Base-by-base conservation (phyloP, 2,329 filamentous ascomycete species). In the Eutypa lata region DNA sequence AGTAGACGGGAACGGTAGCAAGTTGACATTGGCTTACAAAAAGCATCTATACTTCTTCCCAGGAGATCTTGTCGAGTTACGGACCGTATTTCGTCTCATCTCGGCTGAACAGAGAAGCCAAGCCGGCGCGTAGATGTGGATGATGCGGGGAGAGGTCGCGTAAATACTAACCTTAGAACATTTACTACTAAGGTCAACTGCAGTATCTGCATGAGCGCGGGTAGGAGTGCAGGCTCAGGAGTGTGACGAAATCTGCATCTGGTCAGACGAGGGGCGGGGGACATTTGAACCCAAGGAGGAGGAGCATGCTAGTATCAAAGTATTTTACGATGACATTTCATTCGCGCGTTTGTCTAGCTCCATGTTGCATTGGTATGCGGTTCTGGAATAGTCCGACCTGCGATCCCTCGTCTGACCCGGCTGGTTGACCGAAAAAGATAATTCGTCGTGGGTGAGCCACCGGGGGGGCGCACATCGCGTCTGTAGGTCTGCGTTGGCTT, bases 401-500 rank as follows among this genome's bases (percentile, higher is more conserved):
- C 42, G 21, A 13, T 45, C 42, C 16, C 35, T 45, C 42, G 22
- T 45, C 14, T 45, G 42, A 45, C 42, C 42, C 22, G 42, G 16
- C 42, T 45, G 1, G 21, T 45, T 45, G 42, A 45, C 42, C 42
- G 42, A 45, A 45, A 45, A 38, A 28, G 42, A 45, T 45, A 45
- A 45, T 26, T 45, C 42, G 42, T 45, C 21, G 42, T 45, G 2
- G 42, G 16, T n/a, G 42, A 45, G 21, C 21, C 19, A n/a, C 42
- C 22, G 42, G 42, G 22, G 42, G 42, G 22, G 21, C 21, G 22
- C 42, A 18, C 22, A 45, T 45, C 42, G 42, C 42, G 42, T 24
- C 42, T 45, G 42, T 45, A 45, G 19, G 42, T 45, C 42, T 45
- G 42, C 42, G 42, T 45, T 45, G 46, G 46, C 33, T 24, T 33